These are phyloP conservation scores for Penicillium simplicissimum DNA, from an alignment of 495 filamentous ascomycete genomes.

Conservation along the genomic window DNA sequence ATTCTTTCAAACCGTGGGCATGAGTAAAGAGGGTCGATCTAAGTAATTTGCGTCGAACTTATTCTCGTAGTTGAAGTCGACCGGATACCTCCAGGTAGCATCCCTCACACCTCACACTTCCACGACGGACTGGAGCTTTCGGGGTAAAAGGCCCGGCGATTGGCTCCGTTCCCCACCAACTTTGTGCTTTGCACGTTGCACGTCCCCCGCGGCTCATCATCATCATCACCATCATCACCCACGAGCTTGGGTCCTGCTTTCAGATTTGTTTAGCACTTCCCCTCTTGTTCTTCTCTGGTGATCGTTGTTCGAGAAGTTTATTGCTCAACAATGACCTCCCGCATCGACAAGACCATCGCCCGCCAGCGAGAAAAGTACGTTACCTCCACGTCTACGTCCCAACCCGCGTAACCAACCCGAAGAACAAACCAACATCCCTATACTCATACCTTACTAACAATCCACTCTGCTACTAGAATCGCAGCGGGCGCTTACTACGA, in stretches of 20 bases:
- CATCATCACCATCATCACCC: not conserved
- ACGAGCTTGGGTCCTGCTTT: slow-evolving; percentile 2
- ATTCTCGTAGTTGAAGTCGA: not conserved
- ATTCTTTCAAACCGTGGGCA: not conserved
- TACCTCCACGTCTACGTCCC: not conserved
- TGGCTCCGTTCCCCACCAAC: slow-evolving; percentile 24
- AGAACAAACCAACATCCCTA: not conserved
- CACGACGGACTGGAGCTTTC: not conserved
- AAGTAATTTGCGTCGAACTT: not conserved
- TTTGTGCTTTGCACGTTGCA: slow-evolving; percentile 12
- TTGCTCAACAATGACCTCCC: slow-evolving; percentile 52
- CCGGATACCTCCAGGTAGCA: not conserved
- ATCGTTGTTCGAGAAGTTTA: not conserved
- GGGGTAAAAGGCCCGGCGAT: not conserved
- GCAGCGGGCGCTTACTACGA: slow-evolving; percentile 93
- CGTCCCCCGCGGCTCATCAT: slow-evolving; percentile 14
- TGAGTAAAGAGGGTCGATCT: not conserved
- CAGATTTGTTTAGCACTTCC: not conserved
- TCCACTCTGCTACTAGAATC: slow-evolving; percentile 58
- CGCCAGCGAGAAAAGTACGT: slow-evolving; percentile 68
- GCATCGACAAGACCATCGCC: slow-evolving; percentile 73
- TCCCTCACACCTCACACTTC: no score
- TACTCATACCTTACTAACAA: slow-evolving; percentile 10
- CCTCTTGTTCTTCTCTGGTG: not conserved
- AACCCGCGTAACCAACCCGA: not conserved